Base-by-base conservation (phyloP, 192 early-diverging fungal species). In the Coemansia sp. region DNA sequence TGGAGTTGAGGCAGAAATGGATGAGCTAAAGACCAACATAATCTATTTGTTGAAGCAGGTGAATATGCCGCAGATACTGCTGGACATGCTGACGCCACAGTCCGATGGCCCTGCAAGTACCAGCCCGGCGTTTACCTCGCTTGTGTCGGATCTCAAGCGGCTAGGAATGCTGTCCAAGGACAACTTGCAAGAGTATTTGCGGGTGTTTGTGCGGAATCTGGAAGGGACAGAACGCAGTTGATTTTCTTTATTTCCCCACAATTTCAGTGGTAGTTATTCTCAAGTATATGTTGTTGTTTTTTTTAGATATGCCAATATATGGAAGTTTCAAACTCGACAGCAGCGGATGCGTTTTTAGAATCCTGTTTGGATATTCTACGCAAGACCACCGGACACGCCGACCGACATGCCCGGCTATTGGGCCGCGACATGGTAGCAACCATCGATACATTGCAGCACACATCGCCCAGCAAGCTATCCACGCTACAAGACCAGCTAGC, bases 131-230 rank as follows among this genome's bases (percentile, higher is more conserved):
- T 51, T 62, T 42, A 62, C 44, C 5, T 10, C 49, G 6, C 54
- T 76, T 21, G 43, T 65, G 5, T 50, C 43, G 7, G 66, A 69
- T 45, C 54, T 76, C 4, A 64, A 56, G 34, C 53, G 40, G 37
- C 38, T 76, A 17, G 72, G 72, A 21, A 36, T 31, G 14, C 40
- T 76, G 26, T 61, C 72, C 14, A 68, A 50, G 49, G 53, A 60
- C 61, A 75, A 75, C 36, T 38, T 75, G 38, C 32, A 43, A 3
- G 72, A 75, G 43, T 64, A 64, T 40, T 36, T 75, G 32, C 59
- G 47, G 23, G 48, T 57, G 14, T 55, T 75, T 44, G 66, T 69
- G n/a, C 57, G 51, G 30, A 61, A 40, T 31, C 47, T 75, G 16
- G 53, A 69, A 17, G 38, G 37, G n/a, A 26, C 44, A 36, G 57